Evolutionary conservation across 148 eudicot species (phyloP).

Genomic region (Nepenthes mirabilis): DNA sequence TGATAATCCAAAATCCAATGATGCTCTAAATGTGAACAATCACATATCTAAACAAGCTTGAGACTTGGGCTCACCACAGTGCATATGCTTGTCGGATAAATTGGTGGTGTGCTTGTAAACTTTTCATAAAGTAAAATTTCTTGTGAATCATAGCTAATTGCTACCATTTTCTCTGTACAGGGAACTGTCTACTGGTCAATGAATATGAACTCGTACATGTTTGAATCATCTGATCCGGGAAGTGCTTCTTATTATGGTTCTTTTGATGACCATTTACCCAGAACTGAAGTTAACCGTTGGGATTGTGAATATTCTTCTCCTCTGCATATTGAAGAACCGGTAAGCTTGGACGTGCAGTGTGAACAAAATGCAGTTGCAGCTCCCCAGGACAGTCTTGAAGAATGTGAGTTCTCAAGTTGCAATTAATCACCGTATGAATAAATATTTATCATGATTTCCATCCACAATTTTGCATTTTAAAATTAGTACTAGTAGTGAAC

Average conservation of each 20-base stretch:
- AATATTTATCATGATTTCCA: too few relatives aligned
- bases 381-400: constrained; percentile 46
- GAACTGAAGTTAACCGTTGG: constrained; percentile 39
- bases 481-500: too few relatives aligned
- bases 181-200: constrained; percentile 53
- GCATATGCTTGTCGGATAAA: not conserved
- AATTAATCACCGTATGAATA: not conserved
- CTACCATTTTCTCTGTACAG: constrained; percentile 17
- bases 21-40: too few relatives aligned
- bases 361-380: constrained; percentile 25
- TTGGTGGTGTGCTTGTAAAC: not conserved
- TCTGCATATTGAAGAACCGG: constrained; percentile 32
- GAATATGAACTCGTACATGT: constrained; percentile 48
- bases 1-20: too few relatives aligned
- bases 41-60: not conserved
- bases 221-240: constrained; percentile 33
- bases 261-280: constrained; percentile 28
- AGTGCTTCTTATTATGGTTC: constrained; percentile 44
- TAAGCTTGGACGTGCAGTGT: constrained; percentile 24
- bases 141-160: constrained; percentile 2
- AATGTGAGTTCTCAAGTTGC: constrained; percentile 31
- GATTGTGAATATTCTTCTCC: constrained; percentile 58
- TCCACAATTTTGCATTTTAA: too few relatives aligned
- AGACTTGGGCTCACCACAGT: not conserved
- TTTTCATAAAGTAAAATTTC: not conserved